Evolutionary conservation across 2,329 filamentous ascomycete species (phyloP), one percentile per base, ranked within the genome.

Genomic region (Aspergillus sp.): DNA sequence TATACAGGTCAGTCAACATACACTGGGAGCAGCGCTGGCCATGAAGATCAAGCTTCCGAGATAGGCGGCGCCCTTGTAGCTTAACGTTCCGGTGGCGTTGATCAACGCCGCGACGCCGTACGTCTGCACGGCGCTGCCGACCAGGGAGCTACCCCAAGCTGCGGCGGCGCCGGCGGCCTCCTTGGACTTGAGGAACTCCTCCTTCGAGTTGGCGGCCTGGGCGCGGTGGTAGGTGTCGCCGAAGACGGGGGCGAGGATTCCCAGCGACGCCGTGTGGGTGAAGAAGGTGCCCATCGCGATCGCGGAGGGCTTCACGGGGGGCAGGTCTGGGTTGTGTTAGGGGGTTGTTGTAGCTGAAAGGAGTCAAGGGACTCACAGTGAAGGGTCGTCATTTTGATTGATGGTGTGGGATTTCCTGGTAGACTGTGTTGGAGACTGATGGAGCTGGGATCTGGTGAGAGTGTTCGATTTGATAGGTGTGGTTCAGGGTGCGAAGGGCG

Each of bases 21-120:
- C 91, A 55, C 86, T 85, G 61, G 93, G 93, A 67, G 91, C 92
- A 67, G 91, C 87, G 64, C 87, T 92, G 64, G 93, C 93, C 60
- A 91, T 82, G 82, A 97, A 97, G 81, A 97, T 88, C 72, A 97
- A 80, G 56, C 82, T 82, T 63, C 94, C 94, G 56, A 97, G 82
- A 79, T 97, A 97, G 52, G 93, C 91, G 58, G 94, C 91, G 64
- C 94, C 94, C 85, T 96, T 97, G 82, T 97, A 97, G 78, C 85
- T 91, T 59, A 97, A 81, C 50, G 93, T 97, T 61, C 91, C 92
- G 40, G 93, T 97, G 62, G 92, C 91, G 75, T 97, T 97, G 81
- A 93, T 88, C 62, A 96, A 80, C 57, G 91, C 91, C 64, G 87
- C 91, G 58, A 96, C 88, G 71, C 91, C 91, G 70, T 96, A 96